A percentile compares a stretch with the other conserved stretches of the same genome.
Evolutionary conservation across 1,284 basidiomycete species (phyloP).

Genomic region (Puccinia novopanici): DNA sequence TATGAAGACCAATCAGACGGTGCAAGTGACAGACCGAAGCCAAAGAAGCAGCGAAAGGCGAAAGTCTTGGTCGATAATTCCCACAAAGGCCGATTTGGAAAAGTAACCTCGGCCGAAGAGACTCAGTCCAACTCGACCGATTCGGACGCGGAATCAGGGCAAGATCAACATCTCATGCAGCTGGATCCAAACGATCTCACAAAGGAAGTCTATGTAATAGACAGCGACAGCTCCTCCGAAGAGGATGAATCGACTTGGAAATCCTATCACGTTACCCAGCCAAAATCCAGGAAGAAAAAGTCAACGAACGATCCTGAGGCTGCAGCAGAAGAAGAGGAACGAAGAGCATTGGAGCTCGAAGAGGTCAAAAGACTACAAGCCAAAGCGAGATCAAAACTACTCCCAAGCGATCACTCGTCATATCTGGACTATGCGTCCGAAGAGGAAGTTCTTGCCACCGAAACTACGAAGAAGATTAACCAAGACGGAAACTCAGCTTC

Average conservation of each 20-base stretch:
- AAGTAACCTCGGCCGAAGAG: slow-evolving; percentile 12
- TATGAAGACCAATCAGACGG: slow-evolving; percentile 14
- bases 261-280: slow-evolving; percentile 42
- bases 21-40: slow-evolving; percentile 3
- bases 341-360: slow-evolving; percentile 45
- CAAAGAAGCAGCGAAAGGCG: slow-evolving; percentile 37
- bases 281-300: slow-evolving; percentile 53
- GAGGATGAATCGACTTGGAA: slow-evolving; percentile 56
- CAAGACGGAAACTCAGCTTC: slow-evolving; percentile 1
- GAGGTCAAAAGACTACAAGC: slow-evolving; percentile 48
- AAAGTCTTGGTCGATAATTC: slow-evolving; percentile 39
- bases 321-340: slow-evolving; percentile 52
- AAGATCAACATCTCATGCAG: slow-evolving; percentile 9
- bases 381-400: slow-evolving; percentile 40
- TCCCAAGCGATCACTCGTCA: slow-evolving; percentile 23
- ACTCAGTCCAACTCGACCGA: slow-evolving; percentile 56
- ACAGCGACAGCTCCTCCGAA: slow-evolving; percentile 50
- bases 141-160: slow-evolving; percentile 52
- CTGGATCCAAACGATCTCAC: slow-evolving; percentile 18
- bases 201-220: background rate
- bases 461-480: slow-evolving; percentile 24
- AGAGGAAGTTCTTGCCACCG: slow-evolving; percentile 19
- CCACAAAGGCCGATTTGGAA: slow-evolving; percentile 41
- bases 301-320: slow-evolving; percentile 54
- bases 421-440: slow-evolving; percentile 50